Evolutionary conservation across 2,329 filamentous ascomycete genomes (phyloP).

Genomic region (Diaporthe helianthi): DNA sequence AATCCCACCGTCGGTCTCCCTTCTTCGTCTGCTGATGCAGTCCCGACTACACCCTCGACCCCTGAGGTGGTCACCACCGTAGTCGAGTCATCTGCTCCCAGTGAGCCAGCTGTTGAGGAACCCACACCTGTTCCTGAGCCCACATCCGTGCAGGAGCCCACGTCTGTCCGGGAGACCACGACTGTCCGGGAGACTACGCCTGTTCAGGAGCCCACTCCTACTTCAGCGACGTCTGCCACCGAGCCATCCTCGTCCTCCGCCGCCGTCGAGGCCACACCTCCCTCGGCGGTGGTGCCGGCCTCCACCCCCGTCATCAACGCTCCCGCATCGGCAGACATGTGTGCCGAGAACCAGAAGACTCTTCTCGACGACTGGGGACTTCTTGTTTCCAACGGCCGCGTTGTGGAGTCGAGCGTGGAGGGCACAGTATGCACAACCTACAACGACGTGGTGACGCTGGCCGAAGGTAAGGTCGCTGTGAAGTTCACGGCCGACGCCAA

Average conservation of each 20-base stretch:
- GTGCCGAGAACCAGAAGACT: slow-evolving; percentile 18
- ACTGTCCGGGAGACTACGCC: background rate
- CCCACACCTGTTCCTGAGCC: background rate
- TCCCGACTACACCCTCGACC: background rate
- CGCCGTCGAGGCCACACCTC: background rate
- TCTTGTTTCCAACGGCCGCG: slow-evolving; percentile 24
- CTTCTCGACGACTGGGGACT: slow-evolving; percentile 24
- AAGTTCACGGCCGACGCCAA: slow-evolving; percentile 29
- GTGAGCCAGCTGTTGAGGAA: slow-evolving; percentile 1
- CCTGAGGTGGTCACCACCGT: background rate
- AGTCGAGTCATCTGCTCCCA: background rate
- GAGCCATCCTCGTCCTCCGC: background rate
- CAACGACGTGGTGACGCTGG: slow-evolving; percentile 22
- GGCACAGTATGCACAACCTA: slow-evolving; percentile 30
- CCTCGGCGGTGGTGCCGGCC: background rate
- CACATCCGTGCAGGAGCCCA: background rate
- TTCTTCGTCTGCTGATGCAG: slow-evolving; percentile 6
- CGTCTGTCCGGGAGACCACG: background rate
- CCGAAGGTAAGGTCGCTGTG: slow-evolving; percentile 14
- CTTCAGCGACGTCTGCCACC: background rate
- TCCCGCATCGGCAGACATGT: slow-evolving; percentile 24
- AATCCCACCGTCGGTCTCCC: background rate
- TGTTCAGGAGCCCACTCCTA: background rate
- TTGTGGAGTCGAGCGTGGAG: slow-evolving; percentile 20
- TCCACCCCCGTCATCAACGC: slow-evolving; percentile 15